Percentiles rank a stretch among this genome's conserved stretches.
Conservation (phyloP, 345 rosid species). For the Eucalyptus rudis region DNA sequence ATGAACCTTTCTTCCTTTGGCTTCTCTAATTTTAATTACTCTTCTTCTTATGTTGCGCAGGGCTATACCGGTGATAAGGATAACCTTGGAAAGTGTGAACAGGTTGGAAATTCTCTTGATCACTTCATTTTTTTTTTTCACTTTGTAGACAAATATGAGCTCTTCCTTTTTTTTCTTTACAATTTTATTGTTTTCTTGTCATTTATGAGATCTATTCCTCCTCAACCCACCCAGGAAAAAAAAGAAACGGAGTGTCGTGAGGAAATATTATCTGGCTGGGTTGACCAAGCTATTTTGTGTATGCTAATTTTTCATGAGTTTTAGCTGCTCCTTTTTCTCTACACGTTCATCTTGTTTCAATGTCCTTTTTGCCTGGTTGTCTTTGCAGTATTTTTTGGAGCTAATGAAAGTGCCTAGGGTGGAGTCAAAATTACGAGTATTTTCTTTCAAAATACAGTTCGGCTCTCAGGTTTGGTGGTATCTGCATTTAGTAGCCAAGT, state of each 20-base stretch:
- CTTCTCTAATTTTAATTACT: background rate
- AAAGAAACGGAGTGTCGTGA: background rate
- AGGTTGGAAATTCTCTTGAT: slow-evolving; percentile 34
- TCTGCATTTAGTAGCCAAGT: slow-evolving; percentile 4
- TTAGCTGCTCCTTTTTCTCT: background rate
- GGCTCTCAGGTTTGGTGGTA: slow-evolving; percentile 79
- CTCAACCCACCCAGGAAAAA: background rate
- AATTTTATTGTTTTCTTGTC: background rate
- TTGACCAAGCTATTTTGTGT: background rate
- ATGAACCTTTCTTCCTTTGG: background rate
- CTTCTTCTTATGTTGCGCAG: slow-evolving; percentile 17
- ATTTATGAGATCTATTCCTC: background rate
- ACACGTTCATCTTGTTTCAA: background rate
- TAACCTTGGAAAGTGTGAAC: slow-evolving; percentile 91
- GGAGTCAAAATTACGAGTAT: slow-evolving; percentile 89
- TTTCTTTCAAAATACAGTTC: slow-evolving; percentile 95
- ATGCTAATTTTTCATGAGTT: background rate
- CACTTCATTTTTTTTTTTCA: background rate
- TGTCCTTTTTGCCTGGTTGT: background rate
- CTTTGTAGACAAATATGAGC: background rate
- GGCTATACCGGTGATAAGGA: slow-evolving; percentile 74
- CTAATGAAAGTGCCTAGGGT: slow-evolving; percentile 98
- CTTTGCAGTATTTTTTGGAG: slow-evolving; percentile 79
- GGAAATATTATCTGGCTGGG: background rate
- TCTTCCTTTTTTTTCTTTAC: background rate